These are phyloP conservation scores for Fusarium tuaranense DNA, from an alignment of 2,329 filamentous ascomycete species.

Conservation along the genomic window DNA sequence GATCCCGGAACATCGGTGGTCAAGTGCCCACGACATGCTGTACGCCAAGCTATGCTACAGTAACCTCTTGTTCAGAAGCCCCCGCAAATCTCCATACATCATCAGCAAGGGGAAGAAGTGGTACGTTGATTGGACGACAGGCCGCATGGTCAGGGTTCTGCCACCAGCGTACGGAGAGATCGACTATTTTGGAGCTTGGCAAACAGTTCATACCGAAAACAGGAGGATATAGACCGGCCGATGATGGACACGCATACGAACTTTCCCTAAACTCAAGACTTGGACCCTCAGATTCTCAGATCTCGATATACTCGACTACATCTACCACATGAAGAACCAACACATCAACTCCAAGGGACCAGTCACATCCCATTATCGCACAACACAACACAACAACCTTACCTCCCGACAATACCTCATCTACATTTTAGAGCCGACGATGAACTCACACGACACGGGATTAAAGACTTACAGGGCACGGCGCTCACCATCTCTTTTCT, in stretches of 20 bases:
- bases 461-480: neutral
- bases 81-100: slow-evolving; percentile 69
- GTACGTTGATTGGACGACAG: slow-evolving; percentile 70
- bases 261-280: neutral
- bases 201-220: slow-evolving; percentile 63
- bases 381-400: slow-evolving; percentile 4
- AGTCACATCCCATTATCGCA: slow-evolving; percentile 18
- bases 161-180: slow-evolving; percentile 67
- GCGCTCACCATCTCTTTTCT: slow-evolving; percentile 15
- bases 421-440: slow-evolving; percentile 23
- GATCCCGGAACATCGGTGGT: slow-evolving; percentile 67
- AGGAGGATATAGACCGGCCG: slow-evolving; percentile 52
- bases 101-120: slow-evolving; percentile 68
- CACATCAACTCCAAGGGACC: slow-evolving; percentile 7
- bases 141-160: slow-evolving; percentile 64
- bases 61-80: slow-evolving; percentile 67
- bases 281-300: neutral
- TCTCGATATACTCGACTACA: slow-evolving; percentile 2
- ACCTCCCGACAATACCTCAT: slow-evolving; percentile 2
- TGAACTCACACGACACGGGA: neutral
- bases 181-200: slow-evolving; percentile 62
- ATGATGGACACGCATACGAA: slow-evolving; percentile 10
- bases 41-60: slow-evolving; percentile 71
- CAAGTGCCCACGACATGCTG: slow-evolving; percentile 66
- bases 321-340: neutral